Conservation (phyloP, 83 land plant genomes). For the Picea engelmannii region DNA sequence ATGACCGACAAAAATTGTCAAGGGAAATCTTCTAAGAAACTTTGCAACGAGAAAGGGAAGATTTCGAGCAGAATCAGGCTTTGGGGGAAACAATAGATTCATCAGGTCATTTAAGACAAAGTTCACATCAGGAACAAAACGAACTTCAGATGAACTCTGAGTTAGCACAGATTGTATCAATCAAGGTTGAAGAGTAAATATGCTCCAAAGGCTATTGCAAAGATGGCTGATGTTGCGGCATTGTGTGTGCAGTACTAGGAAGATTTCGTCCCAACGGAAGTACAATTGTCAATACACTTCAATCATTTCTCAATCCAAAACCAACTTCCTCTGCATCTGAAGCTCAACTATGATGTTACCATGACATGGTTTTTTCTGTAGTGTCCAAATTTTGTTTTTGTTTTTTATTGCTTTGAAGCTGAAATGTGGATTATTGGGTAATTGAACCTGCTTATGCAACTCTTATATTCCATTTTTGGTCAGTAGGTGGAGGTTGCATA, state of each 20-base stretch:
- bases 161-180: conserved; percentile 45
- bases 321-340: conserved; percentile 10
- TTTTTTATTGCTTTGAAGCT: too few species aligned
- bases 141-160: conserved; percentile 26
- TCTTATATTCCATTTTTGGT: too few species aligned
- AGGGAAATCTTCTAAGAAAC: neutral
- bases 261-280: conserved; percentile 56
- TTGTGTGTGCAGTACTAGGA: conserved; percentile 62
- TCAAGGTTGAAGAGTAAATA: conserved; percentile 83
- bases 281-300: conserved; percentile 47
- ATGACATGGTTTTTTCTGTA: too few species aligned
- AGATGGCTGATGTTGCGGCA: too few species aligned
- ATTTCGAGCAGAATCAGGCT: conserved; percentile 14
- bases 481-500: too few species aligned
- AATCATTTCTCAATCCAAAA: conserved; percentile 32
- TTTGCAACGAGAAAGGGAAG: conserved; percentile 13
- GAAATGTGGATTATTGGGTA: too few species aligned
- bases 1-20: neutral
- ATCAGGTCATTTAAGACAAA: conserved; percentile 1
- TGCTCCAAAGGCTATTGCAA: too few species aligned
- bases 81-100: conserved; percentile 29
- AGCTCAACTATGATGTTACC: neutral
- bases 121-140: neutral
- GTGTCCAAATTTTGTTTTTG: too few species aligned
- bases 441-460: too few species aligned